Evolutionary conservation across 768 basidiomycete species (phyloP), one percentile per base, ranked within the genome.

Genomic region (Crassisporium funariophilum): DNA sequence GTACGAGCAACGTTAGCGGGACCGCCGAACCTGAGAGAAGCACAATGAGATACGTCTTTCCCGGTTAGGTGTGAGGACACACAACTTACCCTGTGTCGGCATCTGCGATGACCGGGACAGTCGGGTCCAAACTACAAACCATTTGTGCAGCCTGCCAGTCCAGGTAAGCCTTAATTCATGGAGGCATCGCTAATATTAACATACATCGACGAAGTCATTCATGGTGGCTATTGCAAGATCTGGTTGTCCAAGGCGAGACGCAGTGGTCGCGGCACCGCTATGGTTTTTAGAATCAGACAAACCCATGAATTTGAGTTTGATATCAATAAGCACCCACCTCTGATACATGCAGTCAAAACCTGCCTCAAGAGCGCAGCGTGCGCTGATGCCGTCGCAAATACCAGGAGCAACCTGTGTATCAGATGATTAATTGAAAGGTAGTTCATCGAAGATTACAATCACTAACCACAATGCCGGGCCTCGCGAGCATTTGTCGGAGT

Each of bases 201-300:
- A 50, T 52, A 78, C 80, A 61, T 77, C 78, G 19, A 84, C 84
- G 49, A 89, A 89, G 57, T 89, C 87, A 53, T 87, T 88, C 57
- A 88, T 58, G 19, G 86, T 88, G 3, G 87, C 85, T 53, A 89
- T 86, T 19, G 85, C 87, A 33, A 89, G 71, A 62, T 89, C 87
- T n/a, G 87, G 86, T 59, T 82, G 81, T 13, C 87, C 87, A 17
- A 89, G 72, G 13, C 86, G 79, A 1, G 88, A 88, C 29, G 88
- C 88, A 9, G 87, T 89, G 1, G 88, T 90, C 11, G 86, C 86
- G 40, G 88, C 86, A 41, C 88, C 88, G 55, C 84, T 82, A 37
- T 35, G 37, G 25, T n/a, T n/a, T n/a, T n/a, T n/a, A n/a, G n/a
- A 41, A 24, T 2, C 25, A 44, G 16, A 29, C 31, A 23, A 35